Base-by-base conservation (phyloP, 306 rosid genomes). In the Luffa acutangula region DNA sequence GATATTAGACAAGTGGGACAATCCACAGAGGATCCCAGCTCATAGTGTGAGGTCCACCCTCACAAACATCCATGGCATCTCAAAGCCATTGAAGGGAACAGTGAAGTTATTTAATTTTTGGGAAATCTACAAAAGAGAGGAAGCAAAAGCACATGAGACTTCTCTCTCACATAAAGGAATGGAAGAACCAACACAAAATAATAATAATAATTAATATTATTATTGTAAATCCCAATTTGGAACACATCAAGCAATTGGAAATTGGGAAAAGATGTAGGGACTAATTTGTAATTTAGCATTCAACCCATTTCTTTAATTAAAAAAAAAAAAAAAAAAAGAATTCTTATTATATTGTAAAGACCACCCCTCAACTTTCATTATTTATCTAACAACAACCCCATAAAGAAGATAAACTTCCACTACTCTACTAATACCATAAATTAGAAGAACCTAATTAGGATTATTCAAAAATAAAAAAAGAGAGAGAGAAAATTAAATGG, bases 21-120 rank as follows among this genome's bases (percentile, higher is more conserved):
- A 53, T 4, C 43, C 42, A 31, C 21, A 72, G 42, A 49, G 77
- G 58, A 72, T 49, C 77, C 12, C 49, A 75, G 64, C 78, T 75
- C 48, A 75, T 75, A 25, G 43, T 0, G 78, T 52, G 78, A 75
- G 78, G 78, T 34, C 78, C 78, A 75, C 78, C 60, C 60, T 51
- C 78, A 75, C 78, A 75, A 75, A 75, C 48, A 37, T 75, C 33
- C 63, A 75, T 75, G 48, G 31, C 74, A 39, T 6, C 48, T 21
- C 33, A 39, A 4, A 67, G 46, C 15, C 78, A 48, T 73, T 49
- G 59, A 73, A 73, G 78, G 8, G 45, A 73, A 73, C 57, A 71
- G 41, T 45, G 77, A 20, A 45, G n/a, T 13, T 71, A 2, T 71
- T 71, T 11, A 71, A 25, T 9, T 73, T 73, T 31, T 73, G 43